Conservation (phyloP, 2,329 filamentous ascomycete species). For the Colletotrichum tropicicola region DNA sequence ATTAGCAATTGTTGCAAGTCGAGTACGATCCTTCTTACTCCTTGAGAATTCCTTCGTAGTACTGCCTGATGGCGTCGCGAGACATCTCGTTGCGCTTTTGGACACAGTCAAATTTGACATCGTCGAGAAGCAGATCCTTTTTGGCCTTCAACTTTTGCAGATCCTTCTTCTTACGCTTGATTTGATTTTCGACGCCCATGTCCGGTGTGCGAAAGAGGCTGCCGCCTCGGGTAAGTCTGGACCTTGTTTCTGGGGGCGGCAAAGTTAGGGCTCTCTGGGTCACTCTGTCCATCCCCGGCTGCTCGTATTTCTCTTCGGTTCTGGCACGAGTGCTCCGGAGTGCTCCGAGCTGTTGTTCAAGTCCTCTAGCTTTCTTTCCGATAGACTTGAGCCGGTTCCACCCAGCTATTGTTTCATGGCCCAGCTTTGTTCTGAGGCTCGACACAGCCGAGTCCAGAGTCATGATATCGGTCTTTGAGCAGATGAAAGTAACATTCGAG, state of each 20-base stretch:
- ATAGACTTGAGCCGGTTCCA: neutral
- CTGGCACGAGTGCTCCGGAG: neutral
- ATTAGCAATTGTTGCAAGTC: too few species aligned
- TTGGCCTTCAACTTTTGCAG: too few species aligned
- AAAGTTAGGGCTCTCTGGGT: too few species aligned
- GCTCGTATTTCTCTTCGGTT: neutral
- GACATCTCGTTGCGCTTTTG: slow-evolving; percentile 64
- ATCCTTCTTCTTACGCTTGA: too few species aligned
- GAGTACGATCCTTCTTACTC: too few species aligned
- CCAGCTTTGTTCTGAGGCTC: neutral
- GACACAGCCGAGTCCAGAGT: slow-evolving; percentile 38
- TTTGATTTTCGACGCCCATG: too few species aligned
- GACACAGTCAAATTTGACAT: slow-evolving; percentile 50
- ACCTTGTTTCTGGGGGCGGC: too few species aligned
- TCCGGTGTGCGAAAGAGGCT: too few species aligned
- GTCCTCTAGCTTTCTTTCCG: neutral
- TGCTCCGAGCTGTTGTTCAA: neutral
- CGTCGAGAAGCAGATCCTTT: neutral
- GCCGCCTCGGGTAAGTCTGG: too few species aligned
- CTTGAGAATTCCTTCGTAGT: slow-evolving; percentile 44
- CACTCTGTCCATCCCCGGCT: too few species aligned
- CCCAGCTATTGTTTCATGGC: neutral
- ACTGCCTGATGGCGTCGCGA: slow-evolving; percentile 29
- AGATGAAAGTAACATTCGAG: slow-evolving; percentile 66
- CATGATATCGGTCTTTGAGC: slow-evolving; percentile 71